phyloP scores from a whole-genome alignment of 768 basidiomycete genomes.

The Tricholoma hemisulphureum region DNA sequence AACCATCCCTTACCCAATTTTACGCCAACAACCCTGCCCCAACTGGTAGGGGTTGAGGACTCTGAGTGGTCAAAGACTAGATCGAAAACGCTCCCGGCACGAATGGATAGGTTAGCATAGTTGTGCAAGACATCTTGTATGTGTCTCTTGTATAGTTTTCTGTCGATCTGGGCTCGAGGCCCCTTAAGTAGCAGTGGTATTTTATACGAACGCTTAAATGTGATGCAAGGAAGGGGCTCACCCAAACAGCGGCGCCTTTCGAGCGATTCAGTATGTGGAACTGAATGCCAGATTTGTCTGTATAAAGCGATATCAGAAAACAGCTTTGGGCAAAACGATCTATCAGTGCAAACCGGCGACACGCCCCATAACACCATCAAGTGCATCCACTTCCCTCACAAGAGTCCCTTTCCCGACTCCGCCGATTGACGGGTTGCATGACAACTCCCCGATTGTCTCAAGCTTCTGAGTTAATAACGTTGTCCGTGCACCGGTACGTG shows the following conservation, averaged over 20 bases:
- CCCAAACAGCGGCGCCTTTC: conserved; percentile 89
- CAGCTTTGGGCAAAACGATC: not conserved
- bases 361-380: conserved; percentile 82
- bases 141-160: conserved; percentile 76
- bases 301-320: not conserved
- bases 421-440: conserved; percentile 91
- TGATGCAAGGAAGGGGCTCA: conserved; percentile 35
- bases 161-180: conserved; percentile 85
- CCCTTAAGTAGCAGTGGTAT: conserved; percentile 48
- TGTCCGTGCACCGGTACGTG: conserved; percentile 79
- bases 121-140: conserved; percentile 71
- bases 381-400: conserved; percentile 87
- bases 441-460: conserved; percentile 78
- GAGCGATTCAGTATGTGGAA: conserved; percentile 84
- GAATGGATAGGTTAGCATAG: conserved; percentile 69
- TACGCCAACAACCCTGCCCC: conserved; percentile 63
- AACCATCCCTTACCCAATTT: conserved; percentile 49
- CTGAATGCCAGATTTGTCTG: conserved; percentile 87
- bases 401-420: conserved; percentile 91
- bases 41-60: conserved; percentile 32
- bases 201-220: not conserved
- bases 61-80: conserved; percentile 59
- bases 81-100: conserved; percentile 76
- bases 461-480: conserved; percentile 79
- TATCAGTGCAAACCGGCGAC: conserved; percentile 69